Evolutionary conservation across 768 basidiomycete genomes (phyloP).

Genomic region (Lactarius hengduanensis): DNA sequence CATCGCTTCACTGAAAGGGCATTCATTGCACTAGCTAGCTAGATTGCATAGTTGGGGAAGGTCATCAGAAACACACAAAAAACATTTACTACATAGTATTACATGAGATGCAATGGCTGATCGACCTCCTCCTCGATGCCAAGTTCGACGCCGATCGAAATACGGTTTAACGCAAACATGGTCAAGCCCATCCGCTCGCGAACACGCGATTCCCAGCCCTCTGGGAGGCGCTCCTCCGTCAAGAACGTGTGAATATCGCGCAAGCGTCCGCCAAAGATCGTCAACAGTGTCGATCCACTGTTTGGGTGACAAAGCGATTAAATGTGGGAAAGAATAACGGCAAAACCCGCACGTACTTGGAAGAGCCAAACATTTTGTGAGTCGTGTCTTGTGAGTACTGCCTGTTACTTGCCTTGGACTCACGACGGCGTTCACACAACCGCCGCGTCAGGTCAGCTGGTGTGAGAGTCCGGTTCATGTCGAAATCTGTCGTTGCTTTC

Average conservation of each 20-base stretch:
- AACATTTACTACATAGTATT: not conserved
- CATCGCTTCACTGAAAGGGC: not conserved
- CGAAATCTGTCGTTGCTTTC: slow-evolving; percentile 11
- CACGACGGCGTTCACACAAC: slow-evolving; percentile 58
- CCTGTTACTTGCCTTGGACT: slow-evolving; percentile 52
- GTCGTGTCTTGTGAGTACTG: slow-evolving; percentile 49
- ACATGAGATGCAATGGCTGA: slow-evolving; percentile 16
- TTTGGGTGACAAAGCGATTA: not conserved
- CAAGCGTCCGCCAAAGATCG: slow-evolving; percentile 64
- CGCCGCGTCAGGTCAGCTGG: slow-evolving; percentile 55
- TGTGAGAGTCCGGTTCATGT: slow-evolving; percentile 43
- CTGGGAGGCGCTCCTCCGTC: slow-evolving; percentile 67
- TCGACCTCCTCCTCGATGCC: slow-evolving; percentile 35
- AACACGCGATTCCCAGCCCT: slow-evolving; percentile 68
- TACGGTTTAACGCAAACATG: slow-evolving; percentile 51
- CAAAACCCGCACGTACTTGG: slow-evolving; percentile 53
- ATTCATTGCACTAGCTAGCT: not conserved
- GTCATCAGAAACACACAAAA: no score
- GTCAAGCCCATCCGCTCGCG: slow-evolving; percentile 60
- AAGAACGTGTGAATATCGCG: slow-evolving; percentile 54
- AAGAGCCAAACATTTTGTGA: slow-evolving; percentile 64
- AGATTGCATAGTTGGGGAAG: not conserved
- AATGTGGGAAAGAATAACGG: not conserved
- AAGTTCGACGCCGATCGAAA: slow-evolving; percentile 35
- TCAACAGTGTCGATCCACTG: slow-evolving; percentile 62